Percentiles rank a stretch among this genome's conserved stretches.
Evolutionary conservation across 768 basidiomycete species (phyloP).

Genomic region (Pleurotus platypus): DNA sequence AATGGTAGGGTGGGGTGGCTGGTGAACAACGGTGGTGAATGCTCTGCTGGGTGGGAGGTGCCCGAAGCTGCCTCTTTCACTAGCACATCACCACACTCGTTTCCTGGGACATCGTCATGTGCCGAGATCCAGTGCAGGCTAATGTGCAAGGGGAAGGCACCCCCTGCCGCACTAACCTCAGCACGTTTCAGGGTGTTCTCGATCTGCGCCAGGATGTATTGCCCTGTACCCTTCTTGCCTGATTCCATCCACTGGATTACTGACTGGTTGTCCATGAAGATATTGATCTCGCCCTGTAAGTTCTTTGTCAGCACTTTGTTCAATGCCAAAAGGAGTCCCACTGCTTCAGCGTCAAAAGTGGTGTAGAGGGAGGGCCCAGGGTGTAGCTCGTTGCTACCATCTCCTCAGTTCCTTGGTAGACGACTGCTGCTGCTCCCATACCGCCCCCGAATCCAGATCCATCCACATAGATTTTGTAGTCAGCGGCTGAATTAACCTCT

Average conservation of each 20-base stretch:
- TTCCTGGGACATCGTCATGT: slow-evolving; percentile 15
- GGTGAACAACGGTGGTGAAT: not conserved
- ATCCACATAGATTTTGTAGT: slow-evolving; percentile 15
- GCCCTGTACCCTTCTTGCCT: not conserved
- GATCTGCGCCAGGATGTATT: not conserved
- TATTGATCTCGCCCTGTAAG: no score
- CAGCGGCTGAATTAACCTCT: not conserved
- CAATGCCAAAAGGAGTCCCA: not conserved
- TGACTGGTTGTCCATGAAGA: not conserved
- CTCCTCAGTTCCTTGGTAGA: not conserved
- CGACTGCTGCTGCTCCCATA: slow-evolving; percentile 20
- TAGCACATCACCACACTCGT: slow-evolving; percentile 18
- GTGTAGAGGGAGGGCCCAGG: slow-evolving; percentile 16
- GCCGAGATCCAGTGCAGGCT: slow-evolving; percentile 20
- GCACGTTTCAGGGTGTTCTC: not conserved
- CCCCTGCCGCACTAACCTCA: not conserved
- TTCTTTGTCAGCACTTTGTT: slow-evolving; percentile 8
- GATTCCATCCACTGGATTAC: not conserved
- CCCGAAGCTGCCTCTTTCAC: slow-evolving; percentile 17
- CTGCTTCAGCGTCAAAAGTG: slow-evolving; percentile 11
- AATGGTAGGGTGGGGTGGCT: no score
- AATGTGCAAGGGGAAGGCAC: not conserved
- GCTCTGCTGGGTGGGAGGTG: not conserved
- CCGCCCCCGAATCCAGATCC: slow-evolving; percentile 15
- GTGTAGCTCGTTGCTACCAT: not conserved